Evolutionary conservation across 2,329 filamentous ascomycete genomes (phyloP).

Genomic region (Colletotrichum incanum): DNA sequence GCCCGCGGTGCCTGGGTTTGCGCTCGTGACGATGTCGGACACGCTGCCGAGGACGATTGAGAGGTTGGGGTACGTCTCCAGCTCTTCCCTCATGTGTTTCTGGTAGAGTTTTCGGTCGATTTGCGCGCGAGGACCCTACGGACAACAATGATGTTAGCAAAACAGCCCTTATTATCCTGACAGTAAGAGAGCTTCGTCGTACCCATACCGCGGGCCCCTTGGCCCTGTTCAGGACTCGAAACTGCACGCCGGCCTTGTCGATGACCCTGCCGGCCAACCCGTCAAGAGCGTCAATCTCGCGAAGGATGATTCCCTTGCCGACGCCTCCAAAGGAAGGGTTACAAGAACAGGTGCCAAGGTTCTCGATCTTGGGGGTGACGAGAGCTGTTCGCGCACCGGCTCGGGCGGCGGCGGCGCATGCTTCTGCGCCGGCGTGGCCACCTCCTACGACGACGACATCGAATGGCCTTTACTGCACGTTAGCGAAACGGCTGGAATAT

Average conservation of each 20-base stretch:
- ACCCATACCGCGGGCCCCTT: slow-evolving; percentile 97
- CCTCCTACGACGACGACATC: slow-evolving; percentile 98
- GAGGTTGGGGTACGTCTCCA: slow-evolving; percentile 83
- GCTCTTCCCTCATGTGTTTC: slow-evolving; percentile 90
- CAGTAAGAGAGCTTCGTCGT: slow-evolving; percentile 44
- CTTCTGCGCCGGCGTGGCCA: slow-evolving; percentile 95
- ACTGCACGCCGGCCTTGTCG: slow-evolving; percentile 96
- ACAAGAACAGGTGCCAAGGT: slow-evolving; percentile 95
- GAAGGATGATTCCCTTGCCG: slow-evolving; percentile 95
- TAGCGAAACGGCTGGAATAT: slow-evolving; percentile 16
- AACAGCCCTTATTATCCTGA: not conserved
- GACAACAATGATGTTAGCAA: not conserved
- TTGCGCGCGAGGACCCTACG: slow-evolving; percentile 87
- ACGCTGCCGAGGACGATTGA: slow-evolving; percentile 89
- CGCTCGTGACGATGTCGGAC: slow-evolving; percentile 87
- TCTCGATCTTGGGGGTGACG: slow-evolving; percentile 88
- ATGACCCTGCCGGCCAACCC: slow-evolving; percentile 90
- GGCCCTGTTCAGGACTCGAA: slow-evolving; percentile 87
- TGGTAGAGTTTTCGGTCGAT: slow-evolving; percentile 94
- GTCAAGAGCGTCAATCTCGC: slow-evolving; percentile 95
- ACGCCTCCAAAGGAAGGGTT: slow-evolving; percentile 99
- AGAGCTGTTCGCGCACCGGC: slow-evolving; percentile 91
- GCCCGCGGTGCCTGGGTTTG: slow-evolving; percentile 62
- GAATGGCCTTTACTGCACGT: slow-evolving; percentile 69
- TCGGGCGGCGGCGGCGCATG: slow-evolving; percentile 90